Evolutionary conservation across 208 protist species (phyloP), one percentile per base, ranked within the genome.

Genomic region (Leishmania major): DNA sequence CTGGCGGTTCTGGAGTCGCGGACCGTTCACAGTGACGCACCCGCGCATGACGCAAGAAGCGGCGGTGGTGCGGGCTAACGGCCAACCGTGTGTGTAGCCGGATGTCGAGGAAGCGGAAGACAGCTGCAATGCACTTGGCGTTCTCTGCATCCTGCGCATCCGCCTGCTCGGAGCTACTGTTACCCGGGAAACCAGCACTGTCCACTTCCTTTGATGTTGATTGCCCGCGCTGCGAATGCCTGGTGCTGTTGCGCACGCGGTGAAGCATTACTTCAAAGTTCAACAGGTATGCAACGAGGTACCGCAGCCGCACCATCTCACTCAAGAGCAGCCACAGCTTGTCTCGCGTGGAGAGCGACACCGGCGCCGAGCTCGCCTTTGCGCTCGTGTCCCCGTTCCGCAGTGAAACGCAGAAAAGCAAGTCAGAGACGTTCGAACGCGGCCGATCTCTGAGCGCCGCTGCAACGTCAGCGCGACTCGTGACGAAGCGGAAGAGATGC

Each of bases 301-400:
- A 25, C 28, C 84, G 83, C 49, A 90, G 77, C 51, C 83, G 87
- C 13, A 45, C 59, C 83, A 90, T 84, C 37, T 88, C 81, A 31
- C 77, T 80, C 51, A 90, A 45, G 10, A 79, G 71, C 45, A 77
- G 57, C 81, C 84, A 85, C 72, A 90, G 59, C 77, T 62, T 62
- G 28, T 81, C 82, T 10, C 77, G 62, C 5, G 72, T 78, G 31
- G 79, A 78, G 15, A 60, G 71, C 11, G 31, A 15, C 19, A 22
- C 28, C 2, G 19, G 72, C 49, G 28, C 47, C 55, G 11, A 13
- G n/a, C 2, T 53, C 7, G 10, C 13, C 66, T 11, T 37, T 5
- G 7, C 70, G 17, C 43, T 8, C 31, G n/a, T n/a, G 13, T 71
- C 19, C 4, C 43, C 43, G 1, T 51, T 47, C 43, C 25, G n/a